Percentiles rank a stretch among this genome's conserved stretches.
phyloP scores from a whole-genome alignment of 345 rosid genomes.

The Citrus glauca region DNA sequence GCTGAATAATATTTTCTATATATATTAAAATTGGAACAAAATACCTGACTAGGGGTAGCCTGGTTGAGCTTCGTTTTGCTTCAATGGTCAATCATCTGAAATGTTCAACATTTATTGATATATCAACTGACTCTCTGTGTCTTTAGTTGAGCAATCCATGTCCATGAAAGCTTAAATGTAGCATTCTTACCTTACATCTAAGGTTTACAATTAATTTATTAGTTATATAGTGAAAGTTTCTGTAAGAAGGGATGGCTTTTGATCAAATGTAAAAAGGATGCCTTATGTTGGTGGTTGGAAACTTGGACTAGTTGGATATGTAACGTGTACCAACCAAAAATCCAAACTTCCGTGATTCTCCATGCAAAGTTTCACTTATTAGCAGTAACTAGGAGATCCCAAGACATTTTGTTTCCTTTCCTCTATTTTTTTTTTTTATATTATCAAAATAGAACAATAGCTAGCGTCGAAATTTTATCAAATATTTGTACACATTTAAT shows the following conservation, averaged over 20 bases:
- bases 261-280: neutral
- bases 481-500: too few species aligned
- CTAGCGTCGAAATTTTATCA: too few species aligned
- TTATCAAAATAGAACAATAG: too few species aligned
- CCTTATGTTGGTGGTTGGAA: neutral
- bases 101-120: neutral
- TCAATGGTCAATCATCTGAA: neutral
- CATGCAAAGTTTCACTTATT: neutral
- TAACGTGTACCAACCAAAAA: neutral
- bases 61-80: too few species aligned
- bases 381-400: neutral
- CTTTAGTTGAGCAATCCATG: constrained; percentile 8
- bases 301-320: too few species aligned
- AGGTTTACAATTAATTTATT: neutral
- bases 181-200: constrained; percentile 1
- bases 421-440: too few species aligned
- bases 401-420: too few species aligned
- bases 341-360: neutral
- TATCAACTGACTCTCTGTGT: neutral
- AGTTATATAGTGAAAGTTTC: too few species aligned
- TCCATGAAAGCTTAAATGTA: constrained; percentile 8
- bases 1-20: too few species aligned
- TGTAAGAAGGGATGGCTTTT: neutral
- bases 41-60: too few species aligned
- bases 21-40: too few species aligned